Evolutionary conservation across 2,329 filamentous ascomycete species (phyloP).

Genomic region (Aspergillus versicolor): DNA sequence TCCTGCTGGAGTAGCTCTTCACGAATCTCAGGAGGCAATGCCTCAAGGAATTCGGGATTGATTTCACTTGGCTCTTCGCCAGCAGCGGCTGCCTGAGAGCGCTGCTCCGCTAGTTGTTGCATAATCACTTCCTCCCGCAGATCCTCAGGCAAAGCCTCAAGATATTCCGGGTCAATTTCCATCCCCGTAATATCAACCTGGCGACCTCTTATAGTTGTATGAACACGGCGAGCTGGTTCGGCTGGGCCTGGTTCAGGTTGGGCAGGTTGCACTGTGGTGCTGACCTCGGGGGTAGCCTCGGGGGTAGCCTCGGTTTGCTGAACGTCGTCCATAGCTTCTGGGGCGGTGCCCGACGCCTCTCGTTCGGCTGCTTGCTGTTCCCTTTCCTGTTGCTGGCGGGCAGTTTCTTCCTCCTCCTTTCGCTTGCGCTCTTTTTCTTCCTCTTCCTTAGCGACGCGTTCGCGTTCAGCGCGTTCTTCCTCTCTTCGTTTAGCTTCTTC

Average conservation of each 20-base stretch:
- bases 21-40: slow-evolving; percentile 84
- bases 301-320: slow-evolving; percentile 52
- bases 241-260: slow-evolving; percentile 48
- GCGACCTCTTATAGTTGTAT: slow-evolving; percentile 80
- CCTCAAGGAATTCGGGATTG: slow-evolving; percentile 90
- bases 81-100: slow-evolving; percentile 70
- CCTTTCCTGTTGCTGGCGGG: slow-evolving; percentile 59
- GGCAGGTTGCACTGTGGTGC: slow-evolving; percentile 28
- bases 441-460: slow-evolving; percentile 65
- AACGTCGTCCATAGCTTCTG: slow-evolving; percentile 73
- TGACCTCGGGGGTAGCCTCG: slow-evolving; percentile 29
- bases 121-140: slow-evolving; percentile 95
- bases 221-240: slow-evolving; percentile 61
- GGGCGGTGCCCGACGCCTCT: slow-evolving; percentile 44
- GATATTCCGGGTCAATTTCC: slow-evolving; percentile 90
- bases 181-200: slow-evolving; percentile 91
- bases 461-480: slow-evolving; percentile 60
- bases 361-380: slow-evolving; percentile 61
- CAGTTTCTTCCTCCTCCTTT: slow-evolving; percentile 67
- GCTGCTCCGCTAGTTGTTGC: slow-evolving; percentile 78
- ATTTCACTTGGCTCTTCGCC: slow-evolving; percentile 67
- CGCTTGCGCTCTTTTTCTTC: slow-evolving; percentile 65
- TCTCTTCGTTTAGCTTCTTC: slow-evolving; percentile 60
- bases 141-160: slow-evolving; percentile 96
- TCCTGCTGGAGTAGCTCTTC: slow-evolving; percentile 90